These are phyloP conservation scores for Gracilaria domingensis DNA, from an alignment of 23 red algal genomes.

Conservation along the genomic window DNA sequence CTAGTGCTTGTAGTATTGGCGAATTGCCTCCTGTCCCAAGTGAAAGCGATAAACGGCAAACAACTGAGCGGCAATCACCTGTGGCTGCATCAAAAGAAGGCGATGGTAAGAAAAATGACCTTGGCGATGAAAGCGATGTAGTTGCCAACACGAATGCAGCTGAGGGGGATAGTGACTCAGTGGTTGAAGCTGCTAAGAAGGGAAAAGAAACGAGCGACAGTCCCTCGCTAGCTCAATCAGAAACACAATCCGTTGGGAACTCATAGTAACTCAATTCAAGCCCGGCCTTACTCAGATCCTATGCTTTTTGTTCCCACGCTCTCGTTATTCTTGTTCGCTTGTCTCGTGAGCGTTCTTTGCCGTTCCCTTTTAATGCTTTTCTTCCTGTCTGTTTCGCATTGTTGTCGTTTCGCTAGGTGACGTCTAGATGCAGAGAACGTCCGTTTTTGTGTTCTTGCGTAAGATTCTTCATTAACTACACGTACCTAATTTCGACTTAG, in stretches of 20 bases:
- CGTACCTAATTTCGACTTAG: not conserved
- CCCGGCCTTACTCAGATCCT: not conserved
- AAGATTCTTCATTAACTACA: not conserved
- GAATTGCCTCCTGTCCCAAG: slow-evolving; percentile 10
- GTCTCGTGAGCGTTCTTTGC: not conserved
- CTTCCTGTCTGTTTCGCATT: not conserved
- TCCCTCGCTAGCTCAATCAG: not conserved
- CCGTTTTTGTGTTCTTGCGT: not conserved
- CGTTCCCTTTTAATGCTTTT: not conserved
- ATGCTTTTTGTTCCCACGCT: not conserved
- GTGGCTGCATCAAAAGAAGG: not conserved
- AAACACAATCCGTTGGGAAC: not conserved
- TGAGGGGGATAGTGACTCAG: not conserved
- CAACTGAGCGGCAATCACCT: not conserved
- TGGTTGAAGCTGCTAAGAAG: not conserved
- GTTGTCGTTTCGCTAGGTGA: not conserved
- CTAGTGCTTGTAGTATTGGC: slow-evolving; percentile 55
- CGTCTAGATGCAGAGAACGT: not conserved
- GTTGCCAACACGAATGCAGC: not conserved
- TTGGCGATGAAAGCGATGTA: not conserved
- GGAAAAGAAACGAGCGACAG: not conserved
- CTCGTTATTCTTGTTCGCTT: not conserved
- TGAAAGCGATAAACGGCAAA: slow-evolving; percentile 18
- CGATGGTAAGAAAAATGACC: not conserved
- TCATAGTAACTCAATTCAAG: slow-evolving; percentile 9